These are phyloP conservation scores for Ceratobasidium sp. DNA, from an alignment of 1,284 basidiomycete species.

Conservation along the genomic window DNA sequence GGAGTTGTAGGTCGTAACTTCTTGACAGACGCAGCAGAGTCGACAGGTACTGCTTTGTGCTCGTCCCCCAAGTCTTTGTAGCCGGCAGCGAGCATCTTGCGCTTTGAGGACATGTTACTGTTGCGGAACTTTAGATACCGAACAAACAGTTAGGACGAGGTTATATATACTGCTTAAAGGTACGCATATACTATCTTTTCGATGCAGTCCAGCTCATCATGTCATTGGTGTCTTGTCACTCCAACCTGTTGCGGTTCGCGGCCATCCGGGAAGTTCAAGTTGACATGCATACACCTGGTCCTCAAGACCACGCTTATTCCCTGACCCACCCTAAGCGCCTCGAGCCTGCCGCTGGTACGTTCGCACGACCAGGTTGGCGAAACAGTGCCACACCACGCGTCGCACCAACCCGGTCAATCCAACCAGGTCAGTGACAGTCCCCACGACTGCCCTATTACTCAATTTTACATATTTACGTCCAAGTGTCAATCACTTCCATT, in stretches of 20 bases:
- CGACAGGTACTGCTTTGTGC: background rate
- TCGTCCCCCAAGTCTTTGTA: conserved; percentile 6
- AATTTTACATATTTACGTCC: background rate
- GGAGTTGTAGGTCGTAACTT: background rate
- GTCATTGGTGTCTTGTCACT: too few species aligned
- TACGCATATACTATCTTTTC: too few species aligned
- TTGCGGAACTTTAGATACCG: too few species aligned
- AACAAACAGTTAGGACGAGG: too few species aligned
- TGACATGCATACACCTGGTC: background rate
- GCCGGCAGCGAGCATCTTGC: background rate
- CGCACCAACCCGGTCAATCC: background rate
- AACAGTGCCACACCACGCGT: background rate
- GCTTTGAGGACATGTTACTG: conserved; percentile 1
- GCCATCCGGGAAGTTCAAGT: background rate
- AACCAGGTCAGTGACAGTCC: too few species aligned
- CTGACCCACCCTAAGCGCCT: background rate
- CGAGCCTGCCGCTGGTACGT: background rate
- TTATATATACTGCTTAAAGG: too few species aligned
- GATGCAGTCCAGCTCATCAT: too few species aligned
- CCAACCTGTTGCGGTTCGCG: too few species aligned
- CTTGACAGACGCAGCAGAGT: background rate
- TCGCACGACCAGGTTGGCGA: background rate
- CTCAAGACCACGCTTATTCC: background rate
- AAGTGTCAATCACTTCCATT: background rate
- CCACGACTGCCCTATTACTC: too few species aligned